phyloP scores from a whole-genome alignment of 2,329 filamentous ascomycete species.

The Aureobasidium sp. region DNA sequence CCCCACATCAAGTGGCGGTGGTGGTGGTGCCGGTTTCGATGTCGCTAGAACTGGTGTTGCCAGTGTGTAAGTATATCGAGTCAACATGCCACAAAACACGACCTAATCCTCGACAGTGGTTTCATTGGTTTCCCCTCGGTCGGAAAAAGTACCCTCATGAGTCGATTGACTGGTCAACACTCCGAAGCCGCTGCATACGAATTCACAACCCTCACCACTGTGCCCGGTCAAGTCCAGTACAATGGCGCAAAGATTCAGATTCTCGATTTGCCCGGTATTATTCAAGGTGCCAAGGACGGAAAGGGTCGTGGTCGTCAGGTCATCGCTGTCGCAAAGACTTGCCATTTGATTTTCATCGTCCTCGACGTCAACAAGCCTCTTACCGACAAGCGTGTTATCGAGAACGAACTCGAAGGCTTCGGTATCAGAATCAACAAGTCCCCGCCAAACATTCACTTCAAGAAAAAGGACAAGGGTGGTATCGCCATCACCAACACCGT shows the following conservation, averaged over 20 bases:
- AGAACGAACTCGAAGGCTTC: slow-evolving; percentile 90
- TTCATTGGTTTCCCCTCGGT: slow-evolving; percentile 99
- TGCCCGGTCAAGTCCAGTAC: slow-evolving; percentile 91
- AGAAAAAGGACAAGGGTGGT: slow-evolving; percentile 98
- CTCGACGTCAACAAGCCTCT: slow-evolving; percentile 97
- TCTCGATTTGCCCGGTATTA: slow-evolving; percentile 94
- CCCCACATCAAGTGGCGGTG: slow-evolving; percentile 68
- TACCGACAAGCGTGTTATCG: slow-evolving; percentile 93
- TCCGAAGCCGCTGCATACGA: slow-evolving; percentile 98
- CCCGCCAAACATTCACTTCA: slow-evolving; percentile 98
- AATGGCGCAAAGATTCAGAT: slow-evolving; percentile 97
- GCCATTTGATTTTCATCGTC: slow-evolving; percentile 97
- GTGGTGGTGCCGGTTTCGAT: slow-evolving; percentile 86
- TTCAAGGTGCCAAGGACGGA: slow-evolving; percentile 90
- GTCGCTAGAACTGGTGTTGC: slow-evolving; percentile 96
- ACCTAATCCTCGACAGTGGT: slow-evolving; percentile 37
- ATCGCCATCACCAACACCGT: slow-evolving; percentile 94
- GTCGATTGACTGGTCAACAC: slow-evolving; percentile 84
- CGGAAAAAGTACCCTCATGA: slow-evolving; percentile 98
- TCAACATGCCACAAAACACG: too few species aligned
- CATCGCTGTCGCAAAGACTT: slow-evolving; percentile 97
- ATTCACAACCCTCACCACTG: slow-evolving; percentile 95
- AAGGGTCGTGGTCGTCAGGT: slow-evolving; percentile 95
- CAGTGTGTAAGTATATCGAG: slow-evolving; percentile 53
- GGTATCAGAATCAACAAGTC: slow-evolving; percentile 96